Conservation (phyloP, 805 yeast species). For the Brettanomyces anomalus region DNA sequence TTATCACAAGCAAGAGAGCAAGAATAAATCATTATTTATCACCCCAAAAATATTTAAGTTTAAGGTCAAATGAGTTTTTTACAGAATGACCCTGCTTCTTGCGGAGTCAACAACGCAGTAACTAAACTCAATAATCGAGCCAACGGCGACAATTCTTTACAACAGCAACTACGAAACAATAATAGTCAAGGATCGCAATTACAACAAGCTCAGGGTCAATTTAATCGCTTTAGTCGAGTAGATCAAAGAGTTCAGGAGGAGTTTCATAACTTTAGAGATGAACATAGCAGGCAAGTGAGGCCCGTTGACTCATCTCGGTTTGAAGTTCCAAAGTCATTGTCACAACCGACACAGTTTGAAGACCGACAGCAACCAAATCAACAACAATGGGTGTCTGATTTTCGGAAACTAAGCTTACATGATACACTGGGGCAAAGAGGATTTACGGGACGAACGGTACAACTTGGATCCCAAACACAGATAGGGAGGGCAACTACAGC, state of each 20-base stretch:
- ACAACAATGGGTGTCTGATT: slow-evolving; percentile 2
- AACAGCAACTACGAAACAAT: background rate
- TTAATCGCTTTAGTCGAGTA: background rate
- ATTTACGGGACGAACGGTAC: background rate
- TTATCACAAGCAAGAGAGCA: too few species aligned
- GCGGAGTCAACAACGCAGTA: slow-evolving; percentile 1
- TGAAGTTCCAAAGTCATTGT: too few species aligned
- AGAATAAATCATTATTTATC: too few species aligned
- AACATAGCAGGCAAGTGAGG: too few species aligned
- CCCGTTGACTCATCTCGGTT: too few species aligned
- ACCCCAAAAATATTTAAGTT: too few species aligned
- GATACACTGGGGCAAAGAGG: background rate
- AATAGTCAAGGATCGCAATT: background rate
- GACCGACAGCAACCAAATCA: background rate
- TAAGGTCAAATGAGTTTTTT: slow-evolving; percentile 1
- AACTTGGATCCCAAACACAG: background rate
- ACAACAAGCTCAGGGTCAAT: background rate
- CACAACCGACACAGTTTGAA: too few species aligned
- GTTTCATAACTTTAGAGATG: background rate
- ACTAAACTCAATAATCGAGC: slow-evolving; percentile 1
- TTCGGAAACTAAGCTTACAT: slow-evolving; percentile 1
- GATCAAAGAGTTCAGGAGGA: background rate
- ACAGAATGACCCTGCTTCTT: slow-evolving; percentile 3
- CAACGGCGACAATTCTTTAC: background rate
- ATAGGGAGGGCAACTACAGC: background rate